Percentiles rank a stretch among this genome's conserved stretches.
These are phyloP conservation scores for Xerocomus nothofagi DNA, from an alignment of 1,284 basidiomycete species.

Conservation along the genomic window DNA sequence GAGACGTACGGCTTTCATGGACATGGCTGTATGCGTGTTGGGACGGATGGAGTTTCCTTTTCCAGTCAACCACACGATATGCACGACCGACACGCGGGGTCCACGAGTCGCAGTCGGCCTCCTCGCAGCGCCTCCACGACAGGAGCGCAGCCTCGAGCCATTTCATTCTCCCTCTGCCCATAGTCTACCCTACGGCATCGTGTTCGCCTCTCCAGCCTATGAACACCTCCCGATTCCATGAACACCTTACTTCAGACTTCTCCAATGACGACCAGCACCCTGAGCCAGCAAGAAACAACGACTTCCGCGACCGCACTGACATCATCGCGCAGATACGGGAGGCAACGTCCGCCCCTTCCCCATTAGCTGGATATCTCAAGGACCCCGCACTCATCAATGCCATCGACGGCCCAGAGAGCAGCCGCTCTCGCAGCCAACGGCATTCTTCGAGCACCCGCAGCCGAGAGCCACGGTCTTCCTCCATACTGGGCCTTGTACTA, in stretches of 20 bases:
- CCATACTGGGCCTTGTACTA: slow-evolving; percentile 42
- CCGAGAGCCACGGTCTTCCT: slow-evolving; percentile 21
- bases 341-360: slow-evolving; percentile 36
- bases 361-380: slow-evolving; percentile 31
- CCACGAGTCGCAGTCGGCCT: slow-evolving; percentile 19
- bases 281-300: slow-evolving; percentile 5
- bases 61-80: too few species aligned
- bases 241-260: slow-evolving; percentile 27
- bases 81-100: slow-evolving; percentile 21
- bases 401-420: slow-evolving; percentile 22
- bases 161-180: slow-evolving; percentile 7
- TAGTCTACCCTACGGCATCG: slow-evolving; percentile 1
- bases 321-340: slow-evolving; percentile 37
- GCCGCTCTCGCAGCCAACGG: slow-evolving; percentile 18
- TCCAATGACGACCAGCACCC: slow-evolving; percentile 15
- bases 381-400: slow-evolving; percentile 33
- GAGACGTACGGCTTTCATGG: slow-evolving; percentile 66
- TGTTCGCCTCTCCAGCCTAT: slow-evolving; percentile 15
- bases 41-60: slow-evolving; percentile 21
- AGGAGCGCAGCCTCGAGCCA: slow-evolving; percentile 6
- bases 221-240: slow-evolving; percentile 34
- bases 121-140: slow-evolving; percentile 9
- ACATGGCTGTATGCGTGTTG: slow-evolving; percentile 41
- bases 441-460: slow-evolving; percentile 29
- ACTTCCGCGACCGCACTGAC: slow-evolving; percentile 21